Conservation (phyloP, 2,329 filamentous ascomycete genomes). For the Fusarium brachygibbosum region DNA sequence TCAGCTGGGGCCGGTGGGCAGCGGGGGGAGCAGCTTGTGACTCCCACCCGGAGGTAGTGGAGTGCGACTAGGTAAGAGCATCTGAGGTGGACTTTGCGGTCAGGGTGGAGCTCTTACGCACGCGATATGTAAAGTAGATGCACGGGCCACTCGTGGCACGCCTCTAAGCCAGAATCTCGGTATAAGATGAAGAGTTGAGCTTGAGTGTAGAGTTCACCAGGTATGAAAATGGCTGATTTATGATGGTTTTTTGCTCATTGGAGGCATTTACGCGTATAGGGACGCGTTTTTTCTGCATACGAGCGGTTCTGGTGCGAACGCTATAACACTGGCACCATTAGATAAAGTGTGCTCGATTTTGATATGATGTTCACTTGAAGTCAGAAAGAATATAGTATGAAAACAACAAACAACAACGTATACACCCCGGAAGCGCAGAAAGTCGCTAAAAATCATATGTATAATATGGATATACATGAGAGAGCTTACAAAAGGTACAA, state of each 20-base stretch:
- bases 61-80: not conserved
- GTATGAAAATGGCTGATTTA: not conserved
- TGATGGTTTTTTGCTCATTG: fast-evolving
- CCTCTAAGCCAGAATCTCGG: slow-evolving; percentile 17
- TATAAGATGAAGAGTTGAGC: slow-evolving; percentile 13
- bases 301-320: fast-evolving
- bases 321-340: not conserved
- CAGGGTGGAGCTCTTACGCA: slow-evolving; percentile 29
- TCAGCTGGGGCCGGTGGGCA: slow-evolving; percentile 42
- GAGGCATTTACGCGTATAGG: not conserved
- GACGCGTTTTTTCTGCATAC: not conserved
- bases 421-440: too few relatives aligned
- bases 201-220: not conserved
- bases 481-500: not conserved
- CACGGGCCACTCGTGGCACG: slow-evolving; percentile 34
- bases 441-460: not conserved
- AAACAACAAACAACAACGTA: not conserved
- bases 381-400: not conserved
- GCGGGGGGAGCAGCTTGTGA: slow-evolving; percentile 39
- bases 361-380: fast-evolving
- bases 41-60: slow-evolving; percentile 20
- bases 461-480: too few relatives aligned
- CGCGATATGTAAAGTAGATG: slow-evolving; percentile 19
- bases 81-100: slow-evolving; percentile 17
- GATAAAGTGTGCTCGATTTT: not conserved